A percentile compares a stretch with the other conserved stretches of the same genome.
phyloP scores from a whole-genome alignment of 2,329 filamentous ascomycete species.

The Penicillium psychrosexuale region DNA sequence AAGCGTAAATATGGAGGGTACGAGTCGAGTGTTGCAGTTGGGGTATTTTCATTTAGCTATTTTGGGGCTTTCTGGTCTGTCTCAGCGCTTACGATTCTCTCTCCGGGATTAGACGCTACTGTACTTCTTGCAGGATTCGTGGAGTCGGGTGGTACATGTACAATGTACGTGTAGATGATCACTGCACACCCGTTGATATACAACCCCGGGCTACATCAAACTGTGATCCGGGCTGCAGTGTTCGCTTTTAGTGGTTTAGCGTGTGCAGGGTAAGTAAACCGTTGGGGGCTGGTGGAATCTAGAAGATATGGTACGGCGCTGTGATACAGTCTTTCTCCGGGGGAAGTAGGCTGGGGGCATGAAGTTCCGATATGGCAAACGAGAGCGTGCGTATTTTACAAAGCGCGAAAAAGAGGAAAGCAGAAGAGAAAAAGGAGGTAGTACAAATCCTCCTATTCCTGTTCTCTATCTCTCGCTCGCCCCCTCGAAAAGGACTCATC shows the following conservation, averaged over 20 bases:
- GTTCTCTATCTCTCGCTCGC: not conserved
- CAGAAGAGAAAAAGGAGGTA: not conserved
- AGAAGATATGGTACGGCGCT: not conserved
- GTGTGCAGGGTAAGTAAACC: not conserved
- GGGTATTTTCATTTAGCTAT: not conserved
- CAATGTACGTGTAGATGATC: constrained; percentile 11
- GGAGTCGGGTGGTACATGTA: constrained; percentile 12
- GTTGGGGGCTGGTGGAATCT: not conserved
- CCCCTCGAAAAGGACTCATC: not conserved
- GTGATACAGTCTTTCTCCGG: not conserved
- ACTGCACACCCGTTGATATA: constrained; percentile 15
- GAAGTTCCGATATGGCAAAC: constrained; percentile 6
- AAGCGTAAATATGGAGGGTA: not conserved
- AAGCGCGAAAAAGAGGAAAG: not conserved
- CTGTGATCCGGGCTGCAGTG: not conserved
- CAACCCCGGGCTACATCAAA: constrained; percentile 17
- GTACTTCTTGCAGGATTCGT: constrained; percentile 10
- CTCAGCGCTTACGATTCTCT: not conserved
- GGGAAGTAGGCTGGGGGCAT: not conserved
- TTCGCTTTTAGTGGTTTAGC: not conserved
- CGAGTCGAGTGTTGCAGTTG: not conserved
- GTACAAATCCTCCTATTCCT: not conserved
- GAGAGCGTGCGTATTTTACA: not conserved
- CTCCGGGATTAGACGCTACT: not conserved
- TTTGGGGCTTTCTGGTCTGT: not conserved